A percentile compares a stretch with the other conserved stretches of the same genome.
phyloP scores from a whole-genome alignment of 2,329 filamentous ascomycete genomes.

The Cladosporium colombiae region DNA sequence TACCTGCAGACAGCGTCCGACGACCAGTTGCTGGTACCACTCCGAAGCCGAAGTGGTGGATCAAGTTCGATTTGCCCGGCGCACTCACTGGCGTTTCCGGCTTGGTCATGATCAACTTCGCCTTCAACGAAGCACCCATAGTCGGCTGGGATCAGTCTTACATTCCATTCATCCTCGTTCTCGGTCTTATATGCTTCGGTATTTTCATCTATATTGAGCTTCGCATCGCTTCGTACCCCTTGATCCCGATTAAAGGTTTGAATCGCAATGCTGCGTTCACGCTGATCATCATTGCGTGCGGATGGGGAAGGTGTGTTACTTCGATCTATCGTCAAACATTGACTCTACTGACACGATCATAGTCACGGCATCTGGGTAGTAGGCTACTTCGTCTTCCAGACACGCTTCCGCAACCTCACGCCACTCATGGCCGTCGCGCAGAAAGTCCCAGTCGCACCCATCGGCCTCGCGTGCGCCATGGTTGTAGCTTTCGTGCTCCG shows the following conservation, averaged over 20 bases:
- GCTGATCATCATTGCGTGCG: constrained; percentile 24
- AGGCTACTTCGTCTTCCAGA: constrained; percentile 18
- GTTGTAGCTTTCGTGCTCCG: constrained; percentile 41
- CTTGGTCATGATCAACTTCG: constrained; percentile 37
- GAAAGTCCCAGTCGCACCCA: constrained; percentile 38
- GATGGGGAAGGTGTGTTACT: constrained; percentile 7
- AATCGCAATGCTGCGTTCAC: constrained; percentile 30
- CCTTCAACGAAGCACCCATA: constrained; percentile 36
- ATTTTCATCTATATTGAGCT: constrained; percentile 35
- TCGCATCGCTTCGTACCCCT: constrained; percentile 21
- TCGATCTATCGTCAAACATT: too few species aligned
- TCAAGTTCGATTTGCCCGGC: constrained; percentile 31
- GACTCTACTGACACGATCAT: not conserved
- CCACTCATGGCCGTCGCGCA: constrained; percentile 39
- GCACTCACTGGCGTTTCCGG: constrained; percentile 33
- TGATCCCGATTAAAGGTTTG: constrained; percentile 32
- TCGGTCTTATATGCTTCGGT: constrained; percentile 32
- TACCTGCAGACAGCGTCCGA: constrained; percentile 10
- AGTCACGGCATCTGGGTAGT: constrained; percentile 36
- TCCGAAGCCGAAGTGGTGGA: constrained; percentile 14
- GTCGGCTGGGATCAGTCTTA: constrained; percentile 36
- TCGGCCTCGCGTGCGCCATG: constrained; percentile 39
- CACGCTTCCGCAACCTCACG: constrained; percentile 23
- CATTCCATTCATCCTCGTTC: constrained; percentile 33
- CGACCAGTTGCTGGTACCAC: not conserved